Evolutionary conservation across 345 rosid species (phyloP).

Genomic region (Eutrema heterophyllum): DNA sequence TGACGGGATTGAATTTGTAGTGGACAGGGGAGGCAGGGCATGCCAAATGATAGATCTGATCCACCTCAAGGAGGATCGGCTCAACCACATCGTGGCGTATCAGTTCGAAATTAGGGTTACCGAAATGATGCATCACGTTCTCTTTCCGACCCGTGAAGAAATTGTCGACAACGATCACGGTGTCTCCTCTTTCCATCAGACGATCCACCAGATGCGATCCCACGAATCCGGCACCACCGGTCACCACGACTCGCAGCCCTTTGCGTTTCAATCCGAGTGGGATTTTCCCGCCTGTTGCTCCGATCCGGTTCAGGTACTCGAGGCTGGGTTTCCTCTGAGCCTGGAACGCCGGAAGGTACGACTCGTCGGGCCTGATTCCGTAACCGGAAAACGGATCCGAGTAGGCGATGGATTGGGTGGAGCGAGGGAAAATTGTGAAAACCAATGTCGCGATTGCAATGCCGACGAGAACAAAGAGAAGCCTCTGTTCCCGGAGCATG

Average conservation of each 20-base stretch:
- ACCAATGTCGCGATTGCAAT: slow-evolving; percentile 53
- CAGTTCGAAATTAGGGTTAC: slow-evolving; percentile 71
- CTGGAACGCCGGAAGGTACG: slow-evolving; percentile 23
- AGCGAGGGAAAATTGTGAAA: slow-evolving; percentile 46
- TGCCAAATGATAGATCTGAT: slow-evolving; percentile 89
- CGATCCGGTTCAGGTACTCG: slow-evolving; percentile 21
- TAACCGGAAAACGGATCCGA: slow-evolving; percentile 21
- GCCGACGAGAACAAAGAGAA: slow-evolving; percentile 53
- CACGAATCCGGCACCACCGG: slow-evolving; percentile 87
- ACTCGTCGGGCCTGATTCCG: slow-evolving; percentile 21
- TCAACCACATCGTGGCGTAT: slow-evolving; percentile 79
- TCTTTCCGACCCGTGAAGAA: slow-evolving; percentile 79
- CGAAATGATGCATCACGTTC: slow-evolving; percentile 65
- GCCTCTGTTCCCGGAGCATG: slow-evolving; percentile 50
- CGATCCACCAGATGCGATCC: slow-evolving; percentile 93
- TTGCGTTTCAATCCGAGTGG: slow-evolving; percentile 56
- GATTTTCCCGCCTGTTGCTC: slow-evolving; percentile 42
- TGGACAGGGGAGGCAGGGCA: slow-evolving; percentile 92
- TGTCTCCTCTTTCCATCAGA: slow-evolving; percentile 67
- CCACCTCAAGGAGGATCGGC: slow-evolving; percentile 76
- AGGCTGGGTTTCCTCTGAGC: slow-evolving; percentile 27
- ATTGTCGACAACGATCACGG: slow-evolving; percentile 73
- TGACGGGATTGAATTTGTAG: slow-evolving; percentile 87
- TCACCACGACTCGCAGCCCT: slow-evolving; percentile 57
- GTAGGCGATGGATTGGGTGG: slow-evolving; percentile 18